Evolutionary conservation across 306 rosid genomes (phyloP).

Genomic region (Medicago lupulina): DNA sequence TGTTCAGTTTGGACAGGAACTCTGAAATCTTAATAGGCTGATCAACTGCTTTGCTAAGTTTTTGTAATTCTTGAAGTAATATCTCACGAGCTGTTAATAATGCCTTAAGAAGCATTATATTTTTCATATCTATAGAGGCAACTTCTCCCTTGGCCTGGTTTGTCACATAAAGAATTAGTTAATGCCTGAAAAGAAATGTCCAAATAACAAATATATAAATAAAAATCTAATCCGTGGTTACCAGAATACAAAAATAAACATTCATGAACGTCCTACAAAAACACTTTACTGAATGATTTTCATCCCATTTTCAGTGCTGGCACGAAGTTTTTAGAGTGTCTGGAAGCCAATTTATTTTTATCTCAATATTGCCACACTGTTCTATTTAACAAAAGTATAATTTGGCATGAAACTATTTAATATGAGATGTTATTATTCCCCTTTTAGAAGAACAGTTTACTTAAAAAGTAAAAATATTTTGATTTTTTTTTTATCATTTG

Average conservation of each 20-base stretch:
- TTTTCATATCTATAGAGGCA: slow-evolving; percentile 50
- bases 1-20: slow-evolving; percentile 60
- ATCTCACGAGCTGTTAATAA: slow-evolving; percentile 69
- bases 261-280: background rate
- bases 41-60: slow-evolving; percentile 67
- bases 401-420: background rate
- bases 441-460: background rate
- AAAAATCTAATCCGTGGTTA: background rate
- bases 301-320: background rate
- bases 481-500: no score
- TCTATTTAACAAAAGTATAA: background rate
- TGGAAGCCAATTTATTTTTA: slow-evolving; percentile 3
- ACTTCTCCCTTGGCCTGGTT: slow-evolving; percentile 48
- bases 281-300: slow-evolving; percentile 8
- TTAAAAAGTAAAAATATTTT: background rate
- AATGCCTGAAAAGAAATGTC: slow-evolving; percentile 39
- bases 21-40: slow-evolving; percentile 65
- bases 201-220: background rate
- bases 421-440: background rate
- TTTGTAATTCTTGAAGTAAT: slow-evolving; percentile 73
- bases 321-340: background rate
- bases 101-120: slow-evolving; percentile 60
- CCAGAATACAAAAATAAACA: slow-evolving; percentile 13
- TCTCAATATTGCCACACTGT: background rate
- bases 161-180: slow-evolving; percentile 45